Conservation (phyloP, 2,329 filamentous ascomycete species). For the Colletotrichum sp. region DNA sequence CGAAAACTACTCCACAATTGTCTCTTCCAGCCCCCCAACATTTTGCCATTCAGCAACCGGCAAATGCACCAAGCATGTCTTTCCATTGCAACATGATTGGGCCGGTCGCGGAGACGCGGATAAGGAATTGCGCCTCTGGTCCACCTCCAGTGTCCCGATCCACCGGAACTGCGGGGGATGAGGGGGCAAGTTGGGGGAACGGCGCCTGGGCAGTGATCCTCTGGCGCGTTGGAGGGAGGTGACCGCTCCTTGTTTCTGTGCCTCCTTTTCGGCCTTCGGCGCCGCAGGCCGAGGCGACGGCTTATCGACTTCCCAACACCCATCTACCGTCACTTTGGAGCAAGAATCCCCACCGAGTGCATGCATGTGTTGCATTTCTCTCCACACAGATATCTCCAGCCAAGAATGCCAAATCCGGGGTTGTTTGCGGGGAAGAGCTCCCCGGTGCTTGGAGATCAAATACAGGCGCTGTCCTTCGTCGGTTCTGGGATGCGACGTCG, state of each 20-base stretch:
- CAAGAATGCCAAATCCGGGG: slow-evolving; percentile 15
- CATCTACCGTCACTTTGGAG: not conserved
- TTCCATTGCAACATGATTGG: not conserved
- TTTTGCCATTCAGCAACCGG: not conserved
- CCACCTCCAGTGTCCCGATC: not conserved
- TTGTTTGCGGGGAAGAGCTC: slow-evolving; percentile 4
- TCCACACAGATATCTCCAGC: slow-evolving; percentile 4
- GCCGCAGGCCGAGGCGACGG: not conserved
- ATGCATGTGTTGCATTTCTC: not conserved
- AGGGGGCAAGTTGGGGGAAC: not conserved
- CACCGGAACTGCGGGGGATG: not conserved
- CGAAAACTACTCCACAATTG: not conserved
- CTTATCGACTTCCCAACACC: not conserved
- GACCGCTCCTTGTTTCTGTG: not conserved
- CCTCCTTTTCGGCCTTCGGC: not conserved
- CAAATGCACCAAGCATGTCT: not conserved
- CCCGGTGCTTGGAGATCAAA: not conserved
- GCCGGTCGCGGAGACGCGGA: not conserved
- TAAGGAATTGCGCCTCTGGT: not conserved
- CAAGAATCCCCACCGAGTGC: not conserved
- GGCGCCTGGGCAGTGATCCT: not conserved
- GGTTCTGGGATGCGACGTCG: not conserved
- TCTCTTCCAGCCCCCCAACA: not conserved
- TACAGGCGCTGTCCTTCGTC: not conserved
- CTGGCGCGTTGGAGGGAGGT: not conserved